Conservation (phyloP, 1,139 yeast species). For the Magnusiomyces clavatus region DNA sequence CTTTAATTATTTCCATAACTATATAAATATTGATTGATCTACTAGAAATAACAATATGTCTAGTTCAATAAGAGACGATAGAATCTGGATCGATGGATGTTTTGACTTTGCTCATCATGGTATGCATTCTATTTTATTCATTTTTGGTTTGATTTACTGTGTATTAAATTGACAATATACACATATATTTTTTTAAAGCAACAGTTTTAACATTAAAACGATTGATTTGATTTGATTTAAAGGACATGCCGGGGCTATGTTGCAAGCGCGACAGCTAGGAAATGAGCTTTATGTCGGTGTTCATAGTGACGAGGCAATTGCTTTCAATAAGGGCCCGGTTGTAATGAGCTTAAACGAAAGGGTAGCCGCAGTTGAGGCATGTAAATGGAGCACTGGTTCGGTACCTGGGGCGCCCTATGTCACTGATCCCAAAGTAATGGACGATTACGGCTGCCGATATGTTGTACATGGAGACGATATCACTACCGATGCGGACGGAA, state of each 20-base stretch:
- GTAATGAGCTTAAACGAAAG: conserved; percentile 84
- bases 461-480: conserved; percentile 98
- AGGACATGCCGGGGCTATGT: conserved; percentile 93
- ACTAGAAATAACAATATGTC: not conserved
- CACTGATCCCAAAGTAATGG: conserved; percentile 81
- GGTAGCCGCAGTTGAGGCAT: conserved; percentile 73
- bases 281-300: conserved; percentile 76
- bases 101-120: conserved; percentile 97
- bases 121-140: conserved; percentile 28
- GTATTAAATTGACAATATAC: conserved; percentile 14
- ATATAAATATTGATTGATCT: not conserved
- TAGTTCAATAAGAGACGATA: conserved; percentile 16
- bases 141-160: too few species aligned
- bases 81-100: conserved; percentile 92
- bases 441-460: conserved; percentile 62
- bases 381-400: conserved; percentile 78
- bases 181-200: conserved; percentile 7
- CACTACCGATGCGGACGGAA: conserved; percentile 91
- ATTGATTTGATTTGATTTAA: conserved; percentile 1
- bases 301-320: conserved; percentile 84
- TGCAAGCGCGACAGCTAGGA: conserved; percentile 81
- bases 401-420: conserved; percentile 86
- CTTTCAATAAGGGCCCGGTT: conserved; percentile 80
- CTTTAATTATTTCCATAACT: not conserved
- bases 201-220: not conserved